Percentiles rank a stretch among this genome's conserved stretches.
phyloP scores from a whole-genome alignment of 148 eudicot genomes.

The Chenopodium suecicum region DNA sequence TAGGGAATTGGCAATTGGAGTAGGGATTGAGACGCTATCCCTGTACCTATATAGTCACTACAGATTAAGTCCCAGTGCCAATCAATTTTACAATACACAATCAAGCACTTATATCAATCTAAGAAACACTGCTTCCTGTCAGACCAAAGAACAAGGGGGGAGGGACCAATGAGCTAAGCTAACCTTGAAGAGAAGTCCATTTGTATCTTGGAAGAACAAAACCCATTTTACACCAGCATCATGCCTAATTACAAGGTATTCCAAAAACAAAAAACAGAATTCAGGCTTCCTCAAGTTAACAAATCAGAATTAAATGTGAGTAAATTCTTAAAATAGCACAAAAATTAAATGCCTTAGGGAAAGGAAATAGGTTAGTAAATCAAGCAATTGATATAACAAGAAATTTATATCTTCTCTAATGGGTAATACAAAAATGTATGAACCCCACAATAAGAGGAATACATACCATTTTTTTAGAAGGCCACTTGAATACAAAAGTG shows the following conservation, averaged over 20 bases:
- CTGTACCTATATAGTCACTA: neutral
- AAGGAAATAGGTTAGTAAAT: neutral
- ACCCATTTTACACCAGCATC: slow-evolving; percentile 91
- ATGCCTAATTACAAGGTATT: slow-evolving; percentile 47
- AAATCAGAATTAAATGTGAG: neutral
- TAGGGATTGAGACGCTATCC: neutral
- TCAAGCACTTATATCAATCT: too few relatives aligned
- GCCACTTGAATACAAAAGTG: slow-evolving; percentile 82
- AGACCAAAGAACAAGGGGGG: neutral
- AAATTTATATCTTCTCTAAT: neutral
- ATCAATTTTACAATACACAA: neutral
- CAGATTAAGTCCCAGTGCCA: neutral
- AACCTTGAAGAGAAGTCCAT: slow-evolving; percentile 98
- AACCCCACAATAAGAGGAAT: neutral
- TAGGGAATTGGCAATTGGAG: neutral
- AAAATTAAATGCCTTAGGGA: neutral
- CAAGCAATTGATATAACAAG: neutral
- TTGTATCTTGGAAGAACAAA: slow-evolving; percentile 97
- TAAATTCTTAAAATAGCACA: neutral
- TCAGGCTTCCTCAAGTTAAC: neutral
- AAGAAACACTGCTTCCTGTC: neutral
- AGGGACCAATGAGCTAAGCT: slow-evolving; percentile 8
- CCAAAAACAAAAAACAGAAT: slow-evolving; percentile 4
- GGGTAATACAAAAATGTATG: neutral
- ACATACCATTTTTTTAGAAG: slow-evolving; percentile 69